These are phyloP conservation scores for Coemansia sp. DNA, from an alignment of 192 early-diverging fungal genomes.

Conservation along the genomic window DNA sequence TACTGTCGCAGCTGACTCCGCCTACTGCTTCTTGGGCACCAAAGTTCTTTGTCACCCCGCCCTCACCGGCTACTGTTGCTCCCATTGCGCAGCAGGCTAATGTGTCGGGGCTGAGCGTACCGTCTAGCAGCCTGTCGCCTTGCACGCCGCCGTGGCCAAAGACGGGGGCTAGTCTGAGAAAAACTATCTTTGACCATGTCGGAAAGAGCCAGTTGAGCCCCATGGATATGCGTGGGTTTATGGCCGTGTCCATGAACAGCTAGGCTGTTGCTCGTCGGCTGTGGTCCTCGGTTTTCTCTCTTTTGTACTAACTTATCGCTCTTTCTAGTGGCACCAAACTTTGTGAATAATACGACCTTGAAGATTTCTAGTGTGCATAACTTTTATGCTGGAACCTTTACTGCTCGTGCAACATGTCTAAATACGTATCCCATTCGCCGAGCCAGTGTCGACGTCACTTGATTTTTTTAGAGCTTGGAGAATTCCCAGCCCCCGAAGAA, in stretches of 20 bases:
- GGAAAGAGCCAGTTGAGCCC: constrained; percentile 44
- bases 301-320: constrained; percentile 3
- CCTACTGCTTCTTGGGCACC: constrained; percentile 31
- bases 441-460: too few species aligned
- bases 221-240: constrained; percentile 48
- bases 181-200: constrained; percentile 49
- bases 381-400: too few species aligned
- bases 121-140: constrained; percentile 19
- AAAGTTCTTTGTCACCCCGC: constrained; percentile 42
- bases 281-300: background rate
- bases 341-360: background rate
- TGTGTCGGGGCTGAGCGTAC: background rate
- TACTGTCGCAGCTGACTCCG: constrained; percentile 27
- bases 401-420: background rate
- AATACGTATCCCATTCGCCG: too few species aligned
- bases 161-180: constrained; percentile 35
- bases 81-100: background rate
- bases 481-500: too few species aligned
- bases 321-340: constrained; percentile 1
- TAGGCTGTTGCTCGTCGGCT: background rate
- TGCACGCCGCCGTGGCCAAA: constrained; percentile 51
- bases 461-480: too few species aligned
- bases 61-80: constrained; percentile 22
- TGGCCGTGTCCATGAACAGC: constrained; percentile 48
- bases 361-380: too few species aligned